Conservation (phyloP, 495 filamentous ascomycete genomes). For the Aspergillus incahuasiensis region DNA sequence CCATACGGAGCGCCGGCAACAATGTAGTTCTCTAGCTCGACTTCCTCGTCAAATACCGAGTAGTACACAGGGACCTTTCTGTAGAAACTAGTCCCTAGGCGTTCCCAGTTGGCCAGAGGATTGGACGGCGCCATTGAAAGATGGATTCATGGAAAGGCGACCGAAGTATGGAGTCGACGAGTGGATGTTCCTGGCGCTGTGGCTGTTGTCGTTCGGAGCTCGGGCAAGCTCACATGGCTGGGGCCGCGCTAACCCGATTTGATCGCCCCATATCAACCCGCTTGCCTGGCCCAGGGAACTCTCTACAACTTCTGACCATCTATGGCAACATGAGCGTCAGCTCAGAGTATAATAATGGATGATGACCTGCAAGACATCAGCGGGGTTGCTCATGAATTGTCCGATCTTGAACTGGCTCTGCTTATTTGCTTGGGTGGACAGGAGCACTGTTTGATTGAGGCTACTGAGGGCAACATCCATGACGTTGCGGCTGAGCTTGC, state of each 20-base stretch:
- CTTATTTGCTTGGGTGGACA: slow-evolving; percentile 72
- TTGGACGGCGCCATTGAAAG: slow-evolving; percentile 42
- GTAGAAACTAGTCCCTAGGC: slow-evolving; percentile 86
- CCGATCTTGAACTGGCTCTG: slow-evolving; percentile 83
- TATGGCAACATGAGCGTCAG: slow-evolving; percentile 1
- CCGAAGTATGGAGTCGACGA: not conserved
- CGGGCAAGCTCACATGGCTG: slow-evolving; percentile 15
- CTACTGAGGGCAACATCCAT: slow-evolving; percentile 55
- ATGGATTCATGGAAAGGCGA: not conserved
- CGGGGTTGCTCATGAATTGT: slow-evolving; percentile 65
- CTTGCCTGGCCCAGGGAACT: no score
- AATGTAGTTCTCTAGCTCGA: slow-evolving; percentile 93
- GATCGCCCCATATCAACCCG: not conserved
- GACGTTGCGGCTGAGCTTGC: slow-evolving; percentile 66
- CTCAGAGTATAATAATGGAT: slow-evolving; percentile 47
- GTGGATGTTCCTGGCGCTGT: not conserved
- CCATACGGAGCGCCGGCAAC: slow-evolving; percentile 91
- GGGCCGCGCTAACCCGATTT: slow-evolving; percentile 15
- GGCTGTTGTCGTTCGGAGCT: slow-evolving; percentile 19
- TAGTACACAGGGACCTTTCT: slow-evolving; percentile 90
- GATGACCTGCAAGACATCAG: slow-evolving; percentile 47
- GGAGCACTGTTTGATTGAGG: slow-evolving; percentile 85
- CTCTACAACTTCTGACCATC: not conserved
- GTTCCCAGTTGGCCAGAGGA: slow-evolving; percentile 91
- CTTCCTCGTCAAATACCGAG: slow-evolving; percentile 81